A percentile compares a stretch with the other conserved stretches of the same genome.
These are phyloP conservation scores for Schizosaccharomyces osmophilus DNA, from an alignment of 805 yeast species.

Conservation along the genomic window DNA sequence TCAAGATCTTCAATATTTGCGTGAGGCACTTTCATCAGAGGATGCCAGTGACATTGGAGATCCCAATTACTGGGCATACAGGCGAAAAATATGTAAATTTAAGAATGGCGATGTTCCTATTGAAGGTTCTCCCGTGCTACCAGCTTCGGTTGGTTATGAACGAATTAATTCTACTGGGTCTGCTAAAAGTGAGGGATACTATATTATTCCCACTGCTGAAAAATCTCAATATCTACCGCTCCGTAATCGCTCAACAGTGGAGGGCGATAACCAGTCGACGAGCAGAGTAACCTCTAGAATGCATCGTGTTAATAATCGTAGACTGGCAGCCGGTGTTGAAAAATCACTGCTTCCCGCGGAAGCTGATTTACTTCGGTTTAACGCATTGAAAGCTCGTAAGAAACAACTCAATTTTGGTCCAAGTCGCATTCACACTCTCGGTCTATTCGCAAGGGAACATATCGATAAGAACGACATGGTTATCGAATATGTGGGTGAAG, in stretches of 20 bases:
- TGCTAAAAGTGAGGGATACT: constrained; percentile 49
- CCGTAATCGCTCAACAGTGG: constrained; percentile 45
- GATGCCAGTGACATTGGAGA: constrained; percentile 14
- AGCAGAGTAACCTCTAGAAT: constrained; percentile 32
- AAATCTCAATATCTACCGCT: constrained; percentile 66
- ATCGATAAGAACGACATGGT: constrained; percentile 94
- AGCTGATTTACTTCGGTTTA: constrained; percentile 56
- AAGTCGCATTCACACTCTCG: constrained; percentile 96
- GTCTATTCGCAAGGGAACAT: constrained; percentile 81
- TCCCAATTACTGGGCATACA: constrained; percentile 46
- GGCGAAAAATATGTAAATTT: constrained; percentile 17
- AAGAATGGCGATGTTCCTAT: constrained; percentile 12
- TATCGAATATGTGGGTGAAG: constrained; percentile 91
- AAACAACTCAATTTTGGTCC: constrained; percentile 93
- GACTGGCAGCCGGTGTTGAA: constrained; percentile 72
- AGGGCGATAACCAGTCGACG: constrained; percentile 11
- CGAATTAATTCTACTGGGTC: constrained; percentile 29
- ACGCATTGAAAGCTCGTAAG: constrained; percentile 68
- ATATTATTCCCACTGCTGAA: constrained; percentile 43
- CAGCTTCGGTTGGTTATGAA: constrained; percentile 12
- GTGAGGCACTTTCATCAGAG: constrained; percentile 18
- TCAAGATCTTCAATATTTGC: constrained; percentile 41
- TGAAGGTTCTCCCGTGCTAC: constrained; percentile 3
- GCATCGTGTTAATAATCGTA: constrained; percentile 63
- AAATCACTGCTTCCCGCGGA: constrained; percentile 64